These are phyloP conservation scores for Candida sp. DNA, from an alignment of 1,139 yeast genomes.

Conservation along the genomic window DNA sequence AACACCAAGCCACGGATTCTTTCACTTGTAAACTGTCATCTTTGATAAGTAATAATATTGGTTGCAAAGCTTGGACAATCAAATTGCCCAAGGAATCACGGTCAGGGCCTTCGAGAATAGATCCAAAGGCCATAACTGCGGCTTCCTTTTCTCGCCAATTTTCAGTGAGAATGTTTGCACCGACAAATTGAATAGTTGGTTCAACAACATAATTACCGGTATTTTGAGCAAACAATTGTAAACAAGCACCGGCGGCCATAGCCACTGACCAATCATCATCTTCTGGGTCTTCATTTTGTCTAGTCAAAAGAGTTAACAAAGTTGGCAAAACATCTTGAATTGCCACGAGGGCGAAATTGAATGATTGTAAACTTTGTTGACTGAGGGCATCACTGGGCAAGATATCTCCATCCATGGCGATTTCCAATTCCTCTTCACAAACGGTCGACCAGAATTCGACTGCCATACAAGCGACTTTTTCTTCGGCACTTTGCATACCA, in stretches of 20 bases:
- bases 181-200: slow-evolving; percentile 82
- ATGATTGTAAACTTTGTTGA: slow-evolving; percentile 32
- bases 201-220: slow-evolving; percentile 84
- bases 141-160: slow-evolving; percentile 93
- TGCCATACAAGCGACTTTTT: slow-evolving; percentile 95
- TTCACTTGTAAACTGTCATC: slow-evolving; percentile 83
- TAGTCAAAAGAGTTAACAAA: slow-evolving; percentile 69
- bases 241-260: slow-evolving; percentile 98
- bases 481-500: slow-evolving; percentile 88
- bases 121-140: slow-evolving; percentile 98
- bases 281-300: slow-evolving; percentile 88
- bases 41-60: slow-evolving; percentile 68
- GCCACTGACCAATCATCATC: slow-evolving; percentile 98
- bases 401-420: slow-evolving; percentile 66
- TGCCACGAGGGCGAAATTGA: slow-evolving; percentile 83
- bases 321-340: slow-evolving; percentile 86
- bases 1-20: slow-evolving; percentile 98
- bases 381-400: slow-evolving; percentile 27
- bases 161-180: slow-evolving; percentile 56
- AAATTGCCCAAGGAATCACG: slow-evolving; percentile 61
- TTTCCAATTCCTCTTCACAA: slow-evolving; percentile 92
- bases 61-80: slow-evolving; percentile 77
- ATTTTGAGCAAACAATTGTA: slow-evolving; percentile 89
- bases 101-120: slow-evolving; percentile 94
- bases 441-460: slow-evolving; percentile 98